Percentiles rank a stretch among this genome's conserved stretches.
Evolutionary conservation across 768 basidiomycete genomes (phyloP).

Genomic region (Tylopilus vinaceipallidus): DNA sequence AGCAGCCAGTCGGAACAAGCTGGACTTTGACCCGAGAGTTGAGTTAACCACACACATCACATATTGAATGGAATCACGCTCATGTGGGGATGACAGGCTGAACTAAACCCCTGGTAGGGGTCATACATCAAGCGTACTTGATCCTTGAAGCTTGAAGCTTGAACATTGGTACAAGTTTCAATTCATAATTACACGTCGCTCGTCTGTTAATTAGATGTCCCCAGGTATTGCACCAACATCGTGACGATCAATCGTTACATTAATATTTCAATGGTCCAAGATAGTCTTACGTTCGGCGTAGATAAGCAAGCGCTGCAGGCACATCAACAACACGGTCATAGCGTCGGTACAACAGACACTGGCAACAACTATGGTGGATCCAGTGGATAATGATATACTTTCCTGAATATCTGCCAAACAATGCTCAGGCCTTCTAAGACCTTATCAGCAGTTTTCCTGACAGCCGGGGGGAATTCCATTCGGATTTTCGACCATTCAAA

Average conservation of each 20-base stretch:
- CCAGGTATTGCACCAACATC: no score
- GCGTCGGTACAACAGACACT: conserved; percentile 4
- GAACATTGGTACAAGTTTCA: no score
- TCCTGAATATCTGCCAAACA: conserved; percentile 32
- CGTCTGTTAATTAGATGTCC: no score
- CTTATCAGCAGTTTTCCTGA: conserved; percentile 21
- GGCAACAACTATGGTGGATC: conserved; percentile 29
- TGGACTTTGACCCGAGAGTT: background rate
- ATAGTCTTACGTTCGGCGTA: no score
- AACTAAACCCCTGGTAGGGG: no score
- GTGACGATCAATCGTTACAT: no score
- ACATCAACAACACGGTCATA: conserved; percentile 9
- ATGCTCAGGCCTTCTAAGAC: conserved; percentile 26
- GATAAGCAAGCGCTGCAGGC: conserved; percentile 11
- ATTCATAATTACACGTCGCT: no score
- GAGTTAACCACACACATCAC: background rate
- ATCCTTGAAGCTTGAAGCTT: no score
- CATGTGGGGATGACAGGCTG: background rate
- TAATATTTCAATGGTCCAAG: no score
- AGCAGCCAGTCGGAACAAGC: no score
- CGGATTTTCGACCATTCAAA: conserved; percentile 32
- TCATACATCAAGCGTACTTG: no score
- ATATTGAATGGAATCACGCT: background rate
- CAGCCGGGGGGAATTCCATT: conserved; percentile 26
- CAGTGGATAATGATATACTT: conserved; percentile 34